Base-by-base conservation (phyloP, 2,329 filamentous ascomycete genomes). In the Fusarium torreyae region DNA sequence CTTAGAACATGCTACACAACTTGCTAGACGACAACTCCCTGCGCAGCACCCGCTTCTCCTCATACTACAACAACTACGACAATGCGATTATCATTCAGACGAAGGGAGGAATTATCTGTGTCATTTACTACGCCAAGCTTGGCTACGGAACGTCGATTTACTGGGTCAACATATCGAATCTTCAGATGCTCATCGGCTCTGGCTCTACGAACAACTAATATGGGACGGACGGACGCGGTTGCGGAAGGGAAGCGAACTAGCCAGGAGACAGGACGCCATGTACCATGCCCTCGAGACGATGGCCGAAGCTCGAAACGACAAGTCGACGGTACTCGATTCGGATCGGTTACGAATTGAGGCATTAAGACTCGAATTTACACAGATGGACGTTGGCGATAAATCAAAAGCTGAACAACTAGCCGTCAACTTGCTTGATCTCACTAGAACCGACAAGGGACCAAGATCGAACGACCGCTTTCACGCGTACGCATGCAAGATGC, bases 151-250 rank as follows among this genome's bases (percentile, higher is more conserved):
- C 44, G 78, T 79, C 14, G 73, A 79, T 57, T 61, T 80, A 6
- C 67, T 80, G 24, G 69, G 75, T 13, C 70, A 74, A 28, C 74
- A 76, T 31, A 76, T 80, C 33, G 74, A 74, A 13, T 70, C 75
- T 3, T 72, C 71, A 10, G 70, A 75, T 17, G 60, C 76, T 8
- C 74, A 74, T 36, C 75, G 76, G 24, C 72, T 80, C 6, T 80
- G 79, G 79, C 77, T 80, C 44, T 80, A 80, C 57, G 79, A 80
- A 59, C 79, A 80, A 59, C 63, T 80, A 14, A 80, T 80, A 7
- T 80, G 79, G 79, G 79, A 80, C 55, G 79, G 78, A 20, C 77
- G 78, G 31, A 80, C 78, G 14, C 67, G 74, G 11, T 67, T 80
- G 26, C 77, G 79, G 7, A 77, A 71, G 57, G 73, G 74, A 18